These are phyloP conservation scores for Oryza coarctata DNA, from an alignment of 176 grass and related monocot genomes.

Conservation along the genomic window DNA sequence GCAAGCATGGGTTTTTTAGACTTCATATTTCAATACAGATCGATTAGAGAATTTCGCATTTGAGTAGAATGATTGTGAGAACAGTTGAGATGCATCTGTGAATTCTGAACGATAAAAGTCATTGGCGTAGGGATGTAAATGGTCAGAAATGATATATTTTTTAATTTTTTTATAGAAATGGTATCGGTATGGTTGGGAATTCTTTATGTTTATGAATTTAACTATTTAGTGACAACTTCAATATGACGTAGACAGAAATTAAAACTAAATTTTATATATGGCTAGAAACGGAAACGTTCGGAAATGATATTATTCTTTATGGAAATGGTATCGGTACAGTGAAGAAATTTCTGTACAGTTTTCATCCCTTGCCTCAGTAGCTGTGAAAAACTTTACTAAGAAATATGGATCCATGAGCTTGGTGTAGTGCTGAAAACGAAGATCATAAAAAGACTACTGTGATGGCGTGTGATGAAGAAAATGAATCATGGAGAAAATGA, in stretches of 20 bases:
- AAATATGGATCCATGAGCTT: neutral
- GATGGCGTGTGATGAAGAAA: neutral
- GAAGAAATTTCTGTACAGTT: too few relatives aligned
- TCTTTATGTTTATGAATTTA: too few relatives aligned
- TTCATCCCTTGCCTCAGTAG: too few relatives aligned
- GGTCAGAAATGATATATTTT: too few relatives aligned
- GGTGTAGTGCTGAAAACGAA: constrained; percentile 22
- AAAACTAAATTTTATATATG: too few relatives aligned
- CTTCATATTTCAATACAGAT: neutral
- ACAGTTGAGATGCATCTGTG: constrained; percentile 3
- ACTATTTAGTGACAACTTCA: too few relatives aligned
- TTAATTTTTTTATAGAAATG: too few relatives aligned
- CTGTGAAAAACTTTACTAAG: neutral
- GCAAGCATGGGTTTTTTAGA: neutral
- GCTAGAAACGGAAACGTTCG: too few relatives aligned
- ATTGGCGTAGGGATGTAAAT: neutral
- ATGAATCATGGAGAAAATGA: neutral
- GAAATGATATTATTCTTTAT: too few relatives aligned
- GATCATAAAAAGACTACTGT: neutral
- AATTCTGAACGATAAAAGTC: neutral
- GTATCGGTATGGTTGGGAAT: too few relatives aligned
- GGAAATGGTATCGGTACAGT: too few relatives aligned
- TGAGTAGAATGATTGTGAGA: neutral
- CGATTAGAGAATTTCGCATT: neutral
- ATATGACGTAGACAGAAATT: too few relatives aligned